Conservation (phyloP, 495 filamentous ascomycete genomes). For the Cercophora samala region DNA sequence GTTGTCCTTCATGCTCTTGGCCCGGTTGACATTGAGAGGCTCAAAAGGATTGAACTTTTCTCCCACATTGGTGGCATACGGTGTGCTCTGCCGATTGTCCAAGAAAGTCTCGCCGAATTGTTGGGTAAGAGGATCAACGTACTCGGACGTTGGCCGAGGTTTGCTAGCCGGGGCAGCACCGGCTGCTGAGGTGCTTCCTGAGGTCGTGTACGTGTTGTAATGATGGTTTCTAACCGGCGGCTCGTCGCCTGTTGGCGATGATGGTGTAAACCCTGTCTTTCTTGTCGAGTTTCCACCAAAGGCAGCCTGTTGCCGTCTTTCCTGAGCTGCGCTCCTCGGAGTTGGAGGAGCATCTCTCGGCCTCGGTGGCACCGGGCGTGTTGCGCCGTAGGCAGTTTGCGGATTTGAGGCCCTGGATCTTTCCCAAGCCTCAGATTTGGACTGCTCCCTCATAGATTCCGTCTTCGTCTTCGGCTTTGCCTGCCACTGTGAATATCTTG, state of each 20-base stretch:
- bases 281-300: constrained; percentile 37
- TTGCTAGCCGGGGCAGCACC: constrained; percentile 36
- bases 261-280: constrained; percentile 38
- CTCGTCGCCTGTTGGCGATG: constrained; percentile 45
- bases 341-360: constrained; percentile 24
- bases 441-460: constrained; percentile 56
- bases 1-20: constrained; percentile 38
- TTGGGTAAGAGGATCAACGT: constrained; percentile 40
- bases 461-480: constrained; percentile 51
- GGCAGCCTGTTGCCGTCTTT: constrained; percentile 42
- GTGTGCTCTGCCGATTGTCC: constrained; percentile 59
- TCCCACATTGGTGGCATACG: constrained; percentile 65
- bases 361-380: constrained; percentile 8
- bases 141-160: constrained; percentile 21
- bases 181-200: constrained; percentile 27
- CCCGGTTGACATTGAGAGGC: constrained; percentile 35
- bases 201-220: constrained; percentile 32
- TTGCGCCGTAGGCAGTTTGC: constrained; percentile 16
- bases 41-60: constrained; percentile 63
- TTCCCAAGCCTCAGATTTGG: constrained; percentile 64
- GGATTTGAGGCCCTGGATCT: constrained; percentile 50
- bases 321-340: constrained; percentile 43
- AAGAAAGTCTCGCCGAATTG: constrained; percentile 43
- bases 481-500: constrained; percentile 29
- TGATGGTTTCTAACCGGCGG: constrained; percentile 44